Evolutionary conservation across 495 filamentous ascomycete species (phyloP).

Genomic region (Neurospora cerealis): DNA sequence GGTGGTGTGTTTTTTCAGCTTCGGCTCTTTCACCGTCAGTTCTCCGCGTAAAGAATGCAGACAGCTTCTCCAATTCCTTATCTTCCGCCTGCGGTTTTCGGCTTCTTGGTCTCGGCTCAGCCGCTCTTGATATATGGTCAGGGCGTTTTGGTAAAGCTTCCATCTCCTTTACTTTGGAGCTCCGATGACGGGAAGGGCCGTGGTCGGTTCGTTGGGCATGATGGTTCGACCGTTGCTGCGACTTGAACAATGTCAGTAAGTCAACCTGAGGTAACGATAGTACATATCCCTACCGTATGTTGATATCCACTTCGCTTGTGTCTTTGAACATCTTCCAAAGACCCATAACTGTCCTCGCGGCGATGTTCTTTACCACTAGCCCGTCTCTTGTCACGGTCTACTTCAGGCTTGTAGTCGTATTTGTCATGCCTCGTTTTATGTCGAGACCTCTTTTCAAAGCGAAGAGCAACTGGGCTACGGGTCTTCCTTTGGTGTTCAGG

Average conservation of each 20-base stretch:
- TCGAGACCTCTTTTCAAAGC: slow-evolving; percentile 49
- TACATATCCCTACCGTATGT: not conserved
- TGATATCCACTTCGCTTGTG: not conserved
- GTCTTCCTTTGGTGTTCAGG: not conserved
- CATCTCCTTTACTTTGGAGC: not conserved
- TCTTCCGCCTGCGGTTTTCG: slow-evolving; percentile 13
- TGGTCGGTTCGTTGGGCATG: not conserved
- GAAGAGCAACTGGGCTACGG: not conserved
- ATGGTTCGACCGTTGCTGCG: not conserved
- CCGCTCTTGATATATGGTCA: not conserved
- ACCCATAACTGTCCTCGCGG: not conserved
- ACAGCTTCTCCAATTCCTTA: slow-evolving; percentile 28
- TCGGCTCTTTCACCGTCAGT: not conserved
- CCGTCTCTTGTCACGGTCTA: slow-evolving; percentile 23
- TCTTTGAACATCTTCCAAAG: not conserved
- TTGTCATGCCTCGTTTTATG: slow-evolving; percentile 52
- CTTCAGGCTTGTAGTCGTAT: slow-evolving; percentile 36
- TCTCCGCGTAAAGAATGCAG: slow-evolving; percentile 29
- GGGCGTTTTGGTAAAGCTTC: not conserved
- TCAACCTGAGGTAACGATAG: not conserved
- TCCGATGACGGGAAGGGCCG: not conserved
- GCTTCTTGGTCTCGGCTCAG: slow-evolving; percentile 12
- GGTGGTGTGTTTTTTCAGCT: not conserved
- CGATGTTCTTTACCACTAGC: not conserved
- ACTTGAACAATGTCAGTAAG: not conserved